phyloP scores from a whole-genome alignment of 2,329 filamentous ascomycete genomes.

The Apiospora aurea region DNA sequence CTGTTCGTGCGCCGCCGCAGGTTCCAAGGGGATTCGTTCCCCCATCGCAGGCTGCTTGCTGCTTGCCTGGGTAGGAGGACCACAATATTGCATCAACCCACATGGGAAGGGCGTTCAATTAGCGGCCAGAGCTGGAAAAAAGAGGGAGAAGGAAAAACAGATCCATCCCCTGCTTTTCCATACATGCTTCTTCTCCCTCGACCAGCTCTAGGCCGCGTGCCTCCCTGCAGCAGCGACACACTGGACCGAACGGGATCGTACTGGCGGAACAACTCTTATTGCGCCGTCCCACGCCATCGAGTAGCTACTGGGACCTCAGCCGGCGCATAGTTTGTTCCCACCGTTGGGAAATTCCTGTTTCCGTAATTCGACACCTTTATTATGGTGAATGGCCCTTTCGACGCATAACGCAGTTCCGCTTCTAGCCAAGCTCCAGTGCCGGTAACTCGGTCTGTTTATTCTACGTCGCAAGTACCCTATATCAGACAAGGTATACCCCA shows the following conservation, averaged over 20 bases:
- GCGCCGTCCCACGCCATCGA: constrained; percentile 15
- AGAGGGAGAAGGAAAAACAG: neutral
- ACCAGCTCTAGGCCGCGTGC: constrained; percentile 7
- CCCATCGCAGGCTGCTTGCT: neutral
- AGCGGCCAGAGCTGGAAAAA: constrained; percentile 14
- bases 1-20: constrained; percentile 17
- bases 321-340: neutral
- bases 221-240: constrained; percentile 7
- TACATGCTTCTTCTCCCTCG: constrained; percentile 8
- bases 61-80: neutral
- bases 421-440: constrained; percentile 18
- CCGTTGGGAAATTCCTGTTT: constrained; percentile 17
- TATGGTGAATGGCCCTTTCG: constrained; percentile 5
- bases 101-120: constrained; percentile 16
- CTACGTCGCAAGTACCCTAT: constrained; percentile 15
- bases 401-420: constrained; percentile 17
- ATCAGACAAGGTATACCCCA: constrained; percentile 19
- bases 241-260: neutral
- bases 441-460: constrained; percentile 20
- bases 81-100: constrained; percentile 20
- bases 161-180: constrained; percentile 1
- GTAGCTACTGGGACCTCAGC: neutral
- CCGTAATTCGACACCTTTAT: constrained; percentile 9
- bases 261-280: constrained; percentile 24
- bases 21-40: neutral